These are phyloP conservation scores for Pyricularia sp. DNA, from an alignment of 2,329 filamentous ascomycete genomes.

Conservation along the genomic window DNA sequence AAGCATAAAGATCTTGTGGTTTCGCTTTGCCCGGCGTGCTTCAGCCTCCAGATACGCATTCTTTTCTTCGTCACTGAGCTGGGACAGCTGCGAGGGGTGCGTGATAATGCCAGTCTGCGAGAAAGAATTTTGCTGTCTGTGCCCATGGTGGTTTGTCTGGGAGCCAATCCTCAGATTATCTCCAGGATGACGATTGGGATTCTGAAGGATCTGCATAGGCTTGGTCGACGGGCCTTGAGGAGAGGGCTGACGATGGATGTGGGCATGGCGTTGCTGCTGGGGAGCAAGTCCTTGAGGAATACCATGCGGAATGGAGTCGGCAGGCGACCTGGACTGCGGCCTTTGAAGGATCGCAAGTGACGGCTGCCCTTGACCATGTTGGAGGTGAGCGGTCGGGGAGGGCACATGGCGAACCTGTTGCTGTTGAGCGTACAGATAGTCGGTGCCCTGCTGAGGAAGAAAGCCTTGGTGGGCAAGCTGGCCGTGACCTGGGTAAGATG, in stretches of 20 bases:
- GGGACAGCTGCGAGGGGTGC: constrained; percentile 60
- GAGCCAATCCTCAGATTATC: constrained; percentile 14
- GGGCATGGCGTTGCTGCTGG: constrained; percentile 13
- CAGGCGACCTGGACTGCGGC: constrained; percentile 29
- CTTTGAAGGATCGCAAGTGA: constrained; percentile 42
- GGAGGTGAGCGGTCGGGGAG: constrained; percentile 10
- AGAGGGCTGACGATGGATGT: constrained; percentile 13
- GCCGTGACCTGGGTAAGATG: constrained; percentile 17
- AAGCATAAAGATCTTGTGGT: constrained; percentile 91
- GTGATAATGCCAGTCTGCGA: constrained; percentile 38
- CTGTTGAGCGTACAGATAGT: constrained; percentile 9
- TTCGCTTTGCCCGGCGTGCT: constrained; percentile 87
- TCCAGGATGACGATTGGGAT: constrained; percentile 51
- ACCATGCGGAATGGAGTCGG: constrained; percentile 5
- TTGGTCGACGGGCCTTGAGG: constrained; percentile 27
- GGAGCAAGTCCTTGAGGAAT: constrained; percentile 7
- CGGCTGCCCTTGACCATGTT: constrained; percentile 24
- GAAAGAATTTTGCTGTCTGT: constrained; percentile 38
- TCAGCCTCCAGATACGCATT: constrained; percentile 77
- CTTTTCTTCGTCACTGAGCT: constrained; percentile 74
- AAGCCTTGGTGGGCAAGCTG: constrained; percentile 10
- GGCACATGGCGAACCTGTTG: constrained; percentile 9
- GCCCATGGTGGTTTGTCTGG: constrained; percentile 15
- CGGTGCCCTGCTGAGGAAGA: constrained; percentile 9
- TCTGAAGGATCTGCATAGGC: constrained; percentile 68